phyloP scores from a whole-genome alignment of 495 filamentous ascomycete species.

The Penicillium crystallinum region DNA sequence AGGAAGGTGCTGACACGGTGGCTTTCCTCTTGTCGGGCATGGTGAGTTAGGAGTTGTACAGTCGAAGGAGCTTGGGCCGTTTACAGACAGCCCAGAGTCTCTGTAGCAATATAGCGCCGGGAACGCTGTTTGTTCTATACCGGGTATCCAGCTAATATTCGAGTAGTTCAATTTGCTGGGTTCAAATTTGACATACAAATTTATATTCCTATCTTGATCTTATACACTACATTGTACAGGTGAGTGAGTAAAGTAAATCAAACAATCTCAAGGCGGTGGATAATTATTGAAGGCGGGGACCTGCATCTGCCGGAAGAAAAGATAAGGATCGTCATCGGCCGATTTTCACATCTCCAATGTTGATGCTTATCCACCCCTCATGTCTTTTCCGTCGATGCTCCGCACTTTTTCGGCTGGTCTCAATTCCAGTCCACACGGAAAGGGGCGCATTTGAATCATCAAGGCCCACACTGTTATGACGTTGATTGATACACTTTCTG shows the following conservation, averaged over 20 bases:
- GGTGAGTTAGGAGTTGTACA: background rate
- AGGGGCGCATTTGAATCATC: background rate
- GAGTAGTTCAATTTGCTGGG: background rate
- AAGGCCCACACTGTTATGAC: background rate
- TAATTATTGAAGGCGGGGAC: background rate
- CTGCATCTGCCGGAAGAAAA: constrained; percentile 1
- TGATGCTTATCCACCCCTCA: background rate
- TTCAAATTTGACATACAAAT: background rate
- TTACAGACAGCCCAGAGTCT: background rate
- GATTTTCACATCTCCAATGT: background rate
- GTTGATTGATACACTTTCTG: background rate
- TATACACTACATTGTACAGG: background rate
- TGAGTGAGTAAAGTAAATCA: no score
- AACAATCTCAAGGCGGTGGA: background rate
- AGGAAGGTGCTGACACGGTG: constrained; percentile 14
- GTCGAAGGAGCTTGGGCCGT: constrained; percentile 3
- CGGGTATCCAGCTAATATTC: background rate
- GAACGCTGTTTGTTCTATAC: background rate
- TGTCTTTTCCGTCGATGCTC: background rate
- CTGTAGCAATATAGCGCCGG: background rate
- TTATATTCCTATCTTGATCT: background rate
- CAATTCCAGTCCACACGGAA: background rate
- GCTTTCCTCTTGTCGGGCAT: constrained; percentile 38
- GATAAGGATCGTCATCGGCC: constrained; percentile 3
- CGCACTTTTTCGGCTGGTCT: no score